These are phyloP conservation scores for Mortierella claussenii DNA, from an alignment of 192 early-diverging fungal genomes.

Conservation along the genomic window DNA sequence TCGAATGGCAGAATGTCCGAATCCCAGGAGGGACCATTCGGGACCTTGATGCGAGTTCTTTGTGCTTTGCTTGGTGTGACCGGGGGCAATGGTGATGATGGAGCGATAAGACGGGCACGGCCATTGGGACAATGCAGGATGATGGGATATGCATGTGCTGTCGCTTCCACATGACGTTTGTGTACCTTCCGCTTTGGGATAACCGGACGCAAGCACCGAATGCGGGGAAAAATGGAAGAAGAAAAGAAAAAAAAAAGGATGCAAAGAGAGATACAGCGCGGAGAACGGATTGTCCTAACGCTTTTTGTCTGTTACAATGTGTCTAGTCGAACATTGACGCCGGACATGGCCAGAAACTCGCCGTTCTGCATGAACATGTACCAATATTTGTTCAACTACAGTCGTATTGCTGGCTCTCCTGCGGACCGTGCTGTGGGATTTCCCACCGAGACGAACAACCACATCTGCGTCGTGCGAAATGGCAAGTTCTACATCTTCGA, in stretches of 20 bases:
- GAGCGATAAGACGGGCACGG: too few relatives aligned
- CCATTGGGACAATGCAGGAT: too few relatives aligned
- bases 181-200: conserved; percentile 16
- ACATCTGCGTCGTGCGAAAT: conserved; percentile 78
- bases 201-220: background rate
- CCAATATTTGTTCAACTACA: conserved; percentile 84
- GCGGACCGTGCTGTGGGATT: conserved; percentile 74
- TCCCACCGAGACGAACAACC: conserved; percentile 70
- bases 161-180: background rate
- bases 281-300: background rate
- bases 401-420: conserved; percentile 75
- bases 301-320: background rate
- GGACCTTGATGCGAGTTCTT: too few relatives aligned
- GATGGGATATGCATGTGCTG: too few relatives aligned
- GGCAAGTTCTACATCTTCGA: conserved; percentile 83
- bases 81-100: too few relatives aligned
- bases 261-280: background rate
- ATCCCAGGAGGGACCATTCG: too few relatives aligned
- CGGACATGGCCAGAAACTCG: conserved; percentile 74
- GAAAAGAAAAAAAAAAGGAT: background rate
- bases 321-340: conserved; percentile 68
- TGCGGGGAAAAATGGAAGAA: background rate
- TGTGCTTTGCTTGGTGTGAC: too few relatives aligned
- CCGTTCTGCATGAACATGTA: conserved; percentile 88
- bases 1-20: too few relatives aligned